phyloP scores from a whole-genome alignment of 2,329 filamentous ascomycete genomes.

The Arthrobotrys iridis region DNA sequence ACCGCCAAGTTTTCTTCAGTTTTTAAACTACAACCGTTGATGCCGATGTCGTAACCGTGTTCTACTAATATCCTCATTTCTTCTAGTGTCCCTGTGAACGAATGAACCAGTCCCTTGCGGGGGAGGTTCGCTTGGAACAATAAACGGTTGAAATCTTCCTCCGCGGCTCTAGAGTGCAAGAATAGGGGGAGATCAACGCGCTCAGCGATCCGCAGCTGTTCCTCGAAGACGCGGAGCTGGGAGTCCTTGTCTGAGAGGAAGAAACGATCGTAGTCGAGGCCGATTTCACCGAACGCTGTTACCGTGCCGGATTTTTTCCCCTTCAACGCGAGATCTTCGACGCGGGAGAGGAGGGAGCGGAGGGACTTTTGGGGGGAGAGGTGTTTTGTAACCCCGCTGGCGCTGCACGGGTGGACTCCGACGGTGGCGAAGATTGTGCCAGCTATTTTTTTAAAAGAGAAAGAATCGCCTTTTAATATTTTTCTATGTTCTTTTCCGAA shows the following conservation, averaged over 20 bases:
- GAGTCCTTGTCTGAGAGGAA: slow-evolving; percentile 80
- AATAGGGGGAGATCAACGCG: slow-evolving; percentile 85
- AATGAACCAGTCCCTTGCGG: slow-evolving; percentile 86
- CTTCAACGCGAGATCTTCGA: slow-evolving; percentile 73
- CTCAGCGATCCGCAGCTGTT: slow-evolving; percentile 81
- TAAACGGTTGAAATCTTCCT: slow-evolving; percentile 80
- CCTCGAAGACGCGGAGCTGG: slow-evolving; percentile 85
- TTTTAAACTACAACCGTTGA: slow-evolving; percentile 97
- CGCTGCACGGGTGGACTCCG: slow-evolving; percentile 91
- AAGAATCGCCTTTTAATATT: too few species aligned
- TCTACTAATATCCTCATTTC: slow-evolving; percentile 85
- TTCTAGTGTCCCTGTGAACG: slow-evolving; percentile 86
- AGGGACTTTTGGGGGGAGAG: slow-evolving; percentile 60
- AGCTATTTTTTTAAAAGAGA: slow-evolving; percentile 65
- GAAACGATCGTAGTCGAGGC: slow-evolving; percentile 93
- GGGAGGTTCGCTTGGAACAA: slow-evolving; percentile 62
- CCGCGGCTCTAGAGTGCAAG: slow-evolving; percentile 87
- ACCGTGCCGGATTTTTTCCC: slow-evolving; percentile 71
- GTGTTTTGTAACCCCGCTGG: slow-evolving; percentile 76
- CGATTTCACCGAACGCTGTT: slow-evolving; percentile 90
- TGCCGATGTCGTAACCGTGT: slow-evolving; percentile 86
- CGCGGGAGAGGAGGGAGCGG: slow-evolving; percentile 65
- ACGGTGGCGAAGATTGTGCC: slow-evolving; percentile 87
- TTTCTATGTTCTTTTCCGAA: too few species aligned
- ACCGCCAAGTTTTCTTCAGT: slow-evolving; percentile 89